Evolutionary conservation across 371 early-diverging fungal genomes (phyloP), one percentile per base, ranked within the genome.

Genomic region (Choanephora cucurbitarum): DNA sequence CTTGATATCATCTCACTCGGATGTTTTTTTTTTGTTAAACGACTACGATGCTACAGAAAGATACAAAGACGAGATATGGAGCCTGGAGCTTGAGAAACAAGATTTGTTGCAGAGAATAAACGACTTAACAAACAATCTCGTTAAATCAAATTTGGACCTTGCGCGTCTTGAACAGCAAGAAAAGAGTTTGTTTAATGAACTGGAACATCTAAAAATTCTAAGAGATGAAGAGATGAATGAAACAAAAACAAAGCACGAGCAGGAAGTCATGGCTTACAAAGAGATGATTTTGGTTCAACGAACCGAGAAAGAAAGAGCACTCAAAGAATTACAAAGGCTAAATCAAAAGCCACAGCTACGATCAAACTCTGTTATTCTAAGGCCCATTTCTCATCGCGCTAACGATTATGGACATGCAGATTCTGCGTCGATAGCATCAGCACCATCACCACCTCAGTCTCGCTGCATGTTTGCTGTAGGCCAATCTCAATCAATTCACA

Each of bases 31-130:
- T 57, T 57, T 49, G 28, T 37, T 37, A 11, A 48, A 56, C 15
- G 21, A 56, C 41, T 24, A 21, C 33, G 23, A 54, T 15, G 33
- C 44, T 28, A 18, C 43, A 60, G 64, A 64, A 41, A 40, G 47
- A 44, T 55, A 60, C 39, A 64, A 55, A 22, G 61, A 64, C 24
- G 61, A 64, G 18, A 55, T 54, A 14, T 64, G 64, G 64, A 55
- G 55, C 15, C 41, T 64, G 13, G 64, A 64, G 33, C 15, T 64
- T 15, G 32, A 41, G 17, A 64, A 64, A 1, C 60, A 64, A 51
- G 64, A 64, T n/a, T 23, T 60, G 11, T 13, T 37, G 13, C 60
- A 60, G 28, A 43, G 44, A 22, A 39, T 60, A 3, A 11, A 60
- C 4, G 44, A 55, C 2, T 13, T 60, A 2, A 15, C 48, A 2